Percentiles rank a stretch among this genome's conserved stretches.
These are phyloP conservation scores for Tephrocybe sp. DNA, from an alignment of 768 basidiomycete species.

Conservation along the genomic window DNA sequence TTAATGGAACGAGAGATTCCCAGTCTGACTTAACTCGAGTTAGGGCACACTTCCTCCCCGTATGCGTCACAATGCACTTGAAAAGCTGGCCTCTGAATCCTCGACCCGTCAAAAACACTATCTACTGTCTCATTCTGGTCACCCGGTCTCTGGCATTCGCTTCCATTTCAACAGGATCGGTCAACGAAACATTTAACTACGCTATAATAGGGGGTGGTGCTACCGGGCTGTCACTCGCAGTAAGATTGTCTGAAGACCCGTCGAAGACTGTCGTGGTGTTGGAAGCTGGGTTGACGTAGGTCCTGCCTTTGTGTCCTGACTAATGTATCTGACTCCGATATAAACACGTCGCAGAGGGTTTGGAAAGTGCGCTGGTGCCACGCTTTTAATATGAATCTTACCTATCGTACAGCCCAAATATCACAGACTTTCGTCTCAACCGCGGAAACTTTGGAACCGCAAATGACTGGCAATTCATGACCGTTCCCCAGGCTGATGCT, in stretches of 20 bases:
- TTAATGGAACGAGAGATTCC: too few species aligned
- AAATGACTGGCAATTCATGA: conserved; percentile 16
- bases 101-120: too few species aligned
- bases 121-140: background rate
- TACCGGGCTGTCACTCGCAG: conserved; percentile 8
- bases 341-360: background rate
- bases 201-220: conserved; percentile 13
- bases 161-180: background rate
- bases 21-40: too few species aligned
- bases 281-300: conserved; percentile 10
- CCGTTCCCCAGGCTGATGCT: conserved; percentile 10
- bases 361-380: conserved; percentile 8
- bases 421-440: conserved; percentile 14
- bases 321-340: too few species aligned
- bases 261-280: conserved; percentile 11
- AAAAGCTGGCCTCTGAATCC: background rate
- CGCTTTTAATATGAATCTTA: background rate
- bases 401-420: conserved; percentile 3
- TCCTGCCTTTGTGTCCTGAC: too few species aligned
- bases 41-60: too few species aligned
- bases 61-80: background rate
- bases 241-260: conserved; percentile 13
- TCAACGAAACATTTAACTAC: conserved; percentile 1
- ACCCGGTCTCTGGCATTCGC: background rate
- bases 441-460: conserved; percentile 11